A percentile compares a stretch with the other conserved stretches of the same genome.
phyloP scores from a whole-genome alignment of 805 yeast genomes.

The Ogataea trehalophila region DNA sequence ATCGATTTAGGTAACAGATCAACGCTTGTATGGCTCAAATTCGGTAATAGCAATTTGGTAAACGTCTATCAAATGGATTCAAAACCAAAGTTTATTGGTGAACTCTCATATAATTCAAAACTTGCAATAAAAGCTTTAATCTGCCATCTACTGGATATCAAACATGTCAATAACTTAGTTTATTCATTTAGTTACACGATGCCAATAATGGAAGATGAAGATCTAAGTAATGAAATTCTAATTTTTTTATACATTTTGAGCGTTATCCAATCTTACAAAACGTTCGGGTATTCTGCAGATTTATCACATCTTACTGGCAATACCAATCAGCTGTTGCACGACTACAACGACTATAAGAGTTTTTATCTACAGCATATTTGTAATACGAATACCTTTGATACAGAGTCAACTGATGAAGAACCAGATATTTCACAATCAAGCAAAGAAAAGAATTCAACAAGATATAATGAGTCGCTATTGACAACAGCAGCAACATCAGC shows the following conservation, averaged over 20 bases:
- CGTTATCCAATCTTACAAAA: conserved; percentile 18
- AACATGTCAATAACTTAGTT: conserved; percentile 9
- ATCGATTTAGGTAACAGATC: conserved; percentile 17
- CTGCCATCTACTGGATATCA: conserved; percentile 12
- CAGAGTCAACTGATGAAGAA: too few relatives aligned
- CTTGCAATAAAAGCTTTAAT: conserved; percentile 12
- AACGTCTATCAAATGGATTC: conserved; percentile 22
- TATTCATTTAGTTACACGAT: conserved; percentile 14
- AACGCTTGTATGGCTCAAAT: conserved; percentile 26
- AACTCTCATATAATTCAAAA: conserved; percentile 13
- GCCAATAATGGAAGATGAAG: conserved; percentile 23
- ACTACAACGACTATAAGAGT: too few relatives aligned
- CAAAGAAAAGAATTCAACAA: too few relatives aligned
- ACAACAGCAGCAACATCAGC: too few relatives aligned
- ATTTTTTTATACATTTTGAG: conserved; percentile 12
- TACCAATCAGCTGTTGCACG: background rate
- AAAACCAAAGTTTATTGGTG: conserved; percentile 13
- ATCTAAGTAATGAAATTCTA: conserved; percentile 12
- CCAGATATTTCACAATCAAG: too few relatives aligned
- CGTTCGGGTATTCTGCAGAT: background rate
- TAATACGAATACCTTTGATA: too few relatives aligned
- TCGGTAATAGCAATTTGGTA: conserved; percentile 13
- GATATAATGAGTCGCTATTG: too few relatives aligned
- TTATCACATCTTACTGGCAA: background rate
- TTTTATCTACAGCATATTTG: too few relatives aligned